These are phyloP conservation scores for Rhododendron griersonianum DNA, from an alignment of 148 eudicot genomes.

Conservation along the genomic window DNA sequence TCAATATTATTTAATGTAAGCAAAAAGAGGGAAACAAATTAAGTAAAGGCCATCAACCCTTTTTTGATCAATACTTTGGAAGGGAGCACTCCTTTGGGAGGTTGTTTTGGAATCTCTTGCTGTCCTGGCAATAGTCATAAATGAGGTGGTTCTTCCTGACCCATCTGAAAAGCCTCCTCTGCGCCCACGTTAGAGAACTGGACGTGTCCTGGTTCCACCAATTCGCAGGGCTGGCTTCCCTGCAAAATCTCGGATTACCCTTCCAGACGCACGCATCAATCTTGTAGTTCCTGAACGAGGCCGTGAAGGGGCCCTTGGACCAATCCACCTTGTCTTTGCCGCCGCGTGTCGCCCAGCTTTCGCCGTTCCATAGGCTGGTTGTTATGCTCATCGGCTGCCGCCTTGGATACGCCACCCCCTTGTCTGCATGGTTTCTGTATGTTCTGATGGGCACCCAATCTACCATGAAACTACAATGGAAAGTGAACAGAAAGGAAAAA, in stretches of 20 bases:
- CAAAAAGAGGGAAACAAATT: neutral
- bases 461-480: slow-evolving; percentile 64
- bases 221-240: slow-evolving; percentile 33
- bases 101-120: slow-evolving; percentile 46
- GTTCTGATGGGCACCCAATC: slow-evolving; percentile 84
- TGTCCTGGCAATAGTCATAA: slow-evolving; percentile 86
- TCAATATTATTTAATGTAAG: neutral
- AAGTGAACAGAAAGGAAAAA: neutral
- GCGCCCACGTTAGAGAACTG: slow-evolving; percentile 41
- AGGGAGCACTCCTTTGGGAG: slow-evolving; percentile 77
- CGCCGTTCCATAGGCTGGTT: slow-evolving; percentile 74
- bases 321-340: slow-evolving; percentile 74
- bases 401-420: slow-evolving; percentile 61
- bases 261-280: slow-evolving; percentile 85
- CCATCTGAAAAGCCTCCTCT: slow-evolving; percentile 71
- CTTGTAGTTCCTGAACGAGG: slow-evolving; percentile 50
- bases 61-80: slow-evolving; percentile 40
- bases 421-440: slow-evolving; percentile 75
- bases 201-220: slow-evolving; percentile 69
- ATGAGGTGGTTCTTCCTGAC: slow-evolving; percentile 56
- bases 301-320: slow-evolving; percentile 62
- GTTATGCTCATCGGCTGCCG: slow-evolving; percentile 70
- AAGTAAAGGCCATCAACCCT: neutral
- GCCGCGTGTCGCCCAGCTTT: slow-evolving; percentile 77
- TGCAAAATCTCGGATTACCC: slow-evolving; percentile 46